Base-by-base conservation (phyloP, 139 green algal species). In the Gonium pectorale region DNA sequence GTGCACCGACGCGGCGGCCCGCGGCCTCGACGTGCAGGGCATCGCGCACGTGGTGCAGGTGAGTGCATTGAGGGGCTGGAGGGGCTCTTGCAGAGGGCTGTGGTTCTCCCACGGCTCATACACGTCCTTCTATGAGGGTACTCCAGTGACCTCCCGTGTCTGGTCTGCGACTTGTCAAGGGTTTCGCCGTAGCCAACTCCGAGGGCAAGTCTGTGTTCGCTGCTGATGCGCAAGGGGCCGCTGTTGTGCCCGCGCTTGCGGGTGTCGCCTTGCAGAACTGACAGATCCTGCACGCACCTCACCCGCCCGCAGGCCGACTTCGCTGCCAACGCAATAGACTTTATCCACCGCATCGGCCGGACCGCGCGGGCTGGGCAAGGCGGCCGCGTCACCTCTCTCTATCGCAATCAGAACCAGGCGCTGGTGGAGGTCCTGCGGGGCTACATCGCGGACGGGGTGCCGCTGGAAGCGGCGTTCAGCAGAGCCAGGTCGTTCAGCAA, bases 271-370 rank as follows among this genome's bases (percentile, higher is more conserved):
- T n/a, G n/a, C n/a, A n/a, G n/a, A n/a, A n/a, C n/a, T n/a, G n/a
- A n/a, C n/a, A n/a, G n/a, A n/a, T n/a, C n/a, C n/a, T n/a, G n/a
- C n/a, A n/a, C n/a, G n/a, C n/a, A n/a, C n/a, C n/a, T n/a, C n/a
- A n/a, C n/a, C n/a, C n/a, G n/a, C n/a, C n/a, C n/a, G n/a, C 95
- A 98, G 91, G 95, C 95, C 11, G 94, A 98, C 79, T 99, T 99
- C 92, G 97, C 97, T 9, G 38, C 90, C 19, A 96, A 91, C 40
- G 95, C 97, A 4, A 92, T 99, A n/a, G 96, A 99, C 85, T 99
- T 98, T 46, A 67, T 99, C 69, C 97, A 99, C 80, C 88, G 97
- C 41, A 93, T 98, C 27, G 95, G 95, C 8, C 87, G 96, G 49
- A 98, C 96, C 7, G 95, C 90, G 24, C 86, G 97, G 2, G 96